phyloP scores from a whole-genome alignment of 176 grass and related monocot genomes.

The Carex scoparia region DNA sequence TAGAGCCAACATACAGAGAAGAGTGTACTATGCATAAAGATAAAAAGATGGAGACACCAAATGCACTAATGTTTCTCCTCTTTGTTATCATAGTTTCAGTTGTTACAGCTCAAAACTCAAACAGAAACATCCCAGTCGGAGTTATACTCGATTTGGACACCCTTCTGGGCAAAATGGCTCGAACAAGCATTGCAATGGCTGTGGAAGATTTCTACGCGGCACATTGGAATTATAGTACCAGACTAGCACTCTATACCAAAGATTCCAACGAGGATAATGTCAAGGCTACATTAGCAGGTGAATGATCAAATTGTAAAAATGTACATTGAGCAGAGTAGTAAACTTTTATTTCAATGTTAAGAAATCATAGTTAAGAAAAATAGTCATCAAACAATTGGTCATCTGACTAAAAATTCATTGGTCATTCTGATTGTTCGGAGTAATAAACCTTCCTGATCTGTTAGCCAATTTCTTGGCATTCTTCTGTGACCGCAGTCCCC shows the following conservation, averaged over 20 bases:
- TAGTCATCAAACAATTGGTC: too few species aligned
- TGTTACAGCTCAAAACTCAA: background rate
- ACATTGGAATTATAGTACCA: slow-evolving; percentile 30
- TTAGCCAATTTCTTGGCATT: too few species aligned
- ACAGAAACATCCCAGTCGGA: background rate
- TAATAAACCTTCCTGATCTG: too few species aligned
- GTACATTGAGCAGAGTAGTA: background rate
- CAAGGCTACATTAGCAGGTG: slow-evolving; percentile 47
- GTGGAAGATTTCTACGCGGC: slow-evolving; percentile 51
- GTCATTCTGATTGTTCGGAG: too few species aligned
- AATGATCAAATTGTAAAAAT: background rate
- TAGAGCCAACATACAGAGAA: background rate
- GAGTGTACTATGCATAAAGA: background rate
- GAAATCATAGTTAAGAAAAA: too few species aligned
- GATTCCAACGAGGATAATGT: slow-evolving; percentile 38
- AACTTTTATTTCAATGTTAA: background rate
- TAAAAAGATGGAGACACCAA: background rate
- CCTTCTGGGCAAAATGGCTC: slow-evolving; percentile 32
- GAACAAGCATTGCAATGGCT: slow-evolving; percentile 45
- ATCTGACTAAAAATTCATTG: too few species aligned
- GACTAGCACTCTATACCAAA: slow-evolving; percentile 31
- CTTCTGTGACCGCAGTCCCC: too few species aligned
- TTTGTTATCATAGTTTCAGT: background rate
- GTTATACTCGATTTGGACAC: slow-evolving; percentile 42
- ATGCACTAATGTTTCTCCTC: background rate